phyloP scores from a whole-genome alignment of 495 filamentous ascomycete species.

The Aspergillus mulundensis region DNA sequence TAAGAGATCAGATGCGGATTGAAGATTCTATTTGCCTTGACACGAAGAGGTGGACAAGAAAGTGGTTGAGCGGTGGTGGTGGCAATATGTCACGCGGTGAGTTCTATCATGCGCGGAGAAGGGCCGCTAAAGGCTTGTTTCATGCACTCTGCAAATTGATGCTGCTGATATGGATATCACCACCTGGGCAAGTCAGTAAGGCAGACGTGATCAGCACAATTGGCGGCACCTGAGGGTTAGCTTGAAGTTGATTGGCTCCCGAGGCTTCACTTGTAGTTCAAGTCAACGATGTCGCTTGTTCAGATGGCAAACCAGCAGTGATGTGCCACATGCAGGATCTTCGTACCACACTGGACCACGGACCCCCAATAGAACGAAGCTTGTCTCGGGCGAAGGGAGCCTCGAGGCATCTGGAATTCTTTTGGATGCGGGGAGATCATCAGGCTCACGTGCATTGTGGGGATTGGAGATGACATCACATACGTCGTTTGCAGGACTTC shows the following conservation, averaged over 20 bases:
- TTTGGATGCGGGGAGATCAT: conserved; percentile 15
- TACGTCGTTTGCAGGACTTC: background rate
- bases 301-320: background rate
- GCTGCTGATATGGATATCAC: background rate
- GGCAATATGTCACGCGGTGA: conserved; percentile 2
- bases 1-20: background rate
- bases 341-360: background rate
- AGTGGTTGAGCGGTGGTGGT: background rate
- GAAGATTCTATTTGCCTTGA: background rate
- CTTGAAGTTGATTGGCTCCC: conserved; percentile 1
- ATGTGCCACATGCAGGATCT: background rate
- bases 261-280: no score
- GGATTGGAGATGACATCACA: background rate
- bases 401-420: background rate
- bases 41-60: background rate
- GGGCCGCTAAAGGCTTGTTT: background rate
- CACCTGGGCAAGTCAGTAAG: background rate
- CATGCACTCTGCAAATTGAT: no score
- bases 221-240: background rate
- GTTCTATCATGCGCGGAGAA: conserved; percentile 9
- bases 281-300: background rate
- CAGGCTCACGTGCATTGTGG: conserved; percentile 15
- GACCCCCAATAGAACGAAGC: conserved; percentile 14
- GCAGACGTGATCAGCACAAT: background rate
- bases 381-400: conserved; percentile 43